Evolutionary conservation across 306 rosid species (phyloP).

Genomic region (Citrullus amarus): DNA sequence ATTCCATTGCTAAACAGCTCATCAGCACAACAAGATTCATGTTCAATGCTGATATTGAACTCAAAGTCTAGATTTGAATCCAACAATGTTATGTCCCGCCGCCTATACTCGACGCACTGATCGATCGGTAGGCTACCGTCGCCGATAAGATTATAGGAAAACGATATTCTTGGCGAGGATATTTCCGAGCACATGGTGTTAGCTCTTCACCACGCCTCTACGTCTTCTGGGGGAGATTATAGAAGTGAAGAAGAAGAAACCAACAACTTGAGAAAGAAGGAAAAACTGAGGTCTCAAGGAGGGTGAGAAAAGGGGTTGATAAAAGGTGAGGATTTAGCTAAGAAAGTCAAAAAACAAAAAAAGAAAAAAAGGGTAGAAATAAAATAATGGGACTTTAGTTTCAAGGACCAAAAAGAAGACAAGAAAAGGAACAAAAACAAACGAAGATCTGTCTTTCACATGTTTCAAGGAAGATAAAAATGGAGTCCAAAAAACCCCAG

Average conservation of each 20-base stretch:
- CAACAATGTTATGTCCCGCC: conserved; percentile 30
- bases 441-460: conserved; percentile 14
- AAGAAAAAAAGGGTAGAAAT: neutral
- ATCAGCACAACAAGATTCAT: conserved; percentile 62
- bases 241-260: neutral
- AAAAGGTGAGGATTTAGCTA: neutral
- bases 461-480: conserved; percentile 18
- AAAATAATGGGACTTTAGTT: neutral
- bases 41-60: conserved; percentile 36
- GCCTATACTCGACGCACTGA: conserved; percentile 10
- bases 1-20: conserved; percentile 79
- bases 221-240: neutral
- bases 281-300: neutral
- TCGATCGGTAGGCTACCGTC: conserved; percentile 11
- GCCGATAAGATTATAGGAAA: conserved; percentile 39
- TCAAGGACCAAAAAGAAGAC: conserved; percentile 3
- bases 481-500: conserved; percentile 11
- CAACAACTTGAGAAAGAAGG: neutral
- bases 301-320: neutral
- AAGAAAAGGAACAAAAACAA: conserved; percentile 12
- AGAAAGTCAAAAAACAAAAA: conserved; percentile 17
- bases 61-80: conserved; percentile 66
- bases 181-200: conserved; percentile 55
- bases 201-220: neutral
- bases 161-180: conserved; percentile 62